Percentiles rank a stretch among this genome's conserved stretches.
Evolutionary conservation across 257 asterid species (phyloP).

Genomic region (Penstemon eatonii): DNA sequence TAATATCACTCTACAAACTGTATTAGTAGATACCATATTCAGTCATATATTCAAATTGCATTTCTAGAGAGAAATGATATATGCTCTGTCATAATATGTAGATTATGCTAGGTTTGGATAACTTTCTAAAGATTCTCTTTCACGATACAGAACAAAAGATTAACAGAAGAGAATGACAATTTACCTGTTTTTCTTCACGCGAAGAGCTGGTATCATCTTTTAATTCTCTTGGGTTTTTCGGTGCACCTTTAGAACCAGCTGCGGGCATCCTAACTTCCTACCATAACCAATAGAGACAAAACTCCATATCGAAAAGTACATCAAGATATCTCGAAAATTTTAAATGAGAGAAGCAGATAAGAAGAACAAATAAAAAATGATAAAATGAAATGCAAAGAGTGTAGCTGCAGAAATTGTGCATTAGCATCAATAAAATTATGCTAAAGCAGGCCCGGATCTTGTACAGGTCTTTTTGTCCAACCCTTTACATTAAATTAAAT

Average conservation of each 20-base stretch:
- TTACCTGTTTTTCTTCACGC: constrained; percentile 92
- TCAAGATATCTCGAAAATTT: constrained; percentile 11
- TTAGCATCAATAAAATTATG: constrained; percentile 6
- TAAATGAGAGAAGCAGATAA: not conserved
- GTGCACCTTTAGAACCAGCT: constrained; percentile 79
- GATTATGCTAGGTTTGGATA: not conserved
- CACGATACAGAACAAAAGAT: not conserved
- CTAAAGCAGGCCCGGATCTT: constrained; percentile 11
- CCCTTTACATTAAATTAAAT: not conserved
- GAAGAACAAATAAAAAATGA: constrained; percentile 17
- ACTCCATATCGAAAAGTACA: constrained; percentile 19
- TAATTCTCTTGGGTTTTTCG: constrained; percentile 77
- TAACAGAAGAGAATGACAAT: constrained; percentile 21
- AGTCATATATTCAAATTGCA: constrained; percentile 14
- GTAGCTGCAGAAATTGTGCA: not conserved
- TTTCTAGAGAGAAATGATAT: not conserved
- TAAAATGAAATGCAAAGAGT: constrained; percentile 1
- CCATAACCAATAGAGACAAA: constrained; percentile 32
- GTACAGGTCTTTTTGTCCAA: constrained; percentile 8
- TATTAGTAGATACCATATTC: not conserved
- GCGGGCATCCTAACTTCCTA: constrained; percentile 99
- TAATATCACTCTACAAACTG: constrained; percentile 11
- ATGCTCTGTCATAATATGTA: not conserved
- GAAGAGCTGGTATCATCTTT: constrained; percentile 80
- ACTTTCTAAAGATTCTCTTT: not conserved